Evolutionary conservation across 1,284 basidiomycete species (phyloP).

Genomic region (Pyrrhoderma noxium): DNA sequence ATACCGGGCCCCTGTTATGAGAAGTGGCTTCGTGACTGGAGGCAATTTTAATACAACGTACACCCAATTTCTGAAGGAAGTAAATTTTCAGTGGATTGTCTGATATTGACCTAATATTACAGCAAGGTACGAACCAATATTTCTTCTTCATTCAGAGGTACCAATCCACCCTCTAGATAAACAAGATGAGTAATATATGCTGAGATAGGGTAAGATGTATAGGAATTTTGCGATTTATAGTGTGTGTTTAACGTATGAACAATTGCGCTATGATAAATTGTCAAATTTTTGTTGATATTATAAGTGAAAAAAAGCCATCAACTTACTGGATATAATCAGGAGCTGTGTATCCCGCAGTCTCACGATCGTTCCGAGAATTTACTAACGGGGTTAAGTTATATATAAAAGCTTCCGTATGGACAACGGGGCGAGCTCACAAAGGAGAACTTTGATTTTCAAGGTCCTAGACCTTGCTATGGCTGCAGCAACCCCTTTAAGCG

Average conservation of each 20-base stretch:
- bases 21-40: conserved; percentile 21
- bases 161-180: conserved; percentile 56
- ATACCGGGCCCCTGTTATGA: conserved; percentile 32
- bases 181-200: conserved; percentile 82
- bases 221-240: conserved; percentile 44
- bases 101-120: conserved; percentile 4
- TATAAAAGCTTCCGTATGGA: conserved; percentile 5
- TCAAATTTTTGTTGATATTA: conserved; percentile 14
- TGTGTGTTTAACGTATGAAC: conserved; percentile 60
- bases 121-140: conserved; percentile 49
- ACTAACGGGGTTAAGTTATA: conserved; percentile 47
- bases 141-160: conserved; percentile 52
- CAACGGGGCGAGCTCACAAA: conserved; percentile 47
- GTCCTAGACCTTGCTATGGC: conserved; percentile 71
- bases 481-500: conserved; percentile 74
- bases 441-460: conserved; percentile 75
- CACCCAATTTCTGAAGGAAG: conserved; percentile 43
- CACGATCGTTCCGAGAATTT: conserved; percentile 85
- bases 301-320: conserved; percentile 13
- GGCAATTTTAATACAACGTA: conserved; percentile 46
- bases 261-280: conserved; percentile 48
- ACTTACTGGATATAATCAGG: conserved; percentile 74
- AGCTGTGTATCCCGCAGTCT: conserved; percentile 82
- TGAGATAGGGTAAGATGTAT: conserved; percentile 57
- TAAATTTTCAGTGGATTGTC: no score